Evolutionary conservation across 768 basidiomycete genomes (phyloP), one percentile per base, ranked within the genome.

Genomic region (Asterophora lycoperdoides): DNA sequence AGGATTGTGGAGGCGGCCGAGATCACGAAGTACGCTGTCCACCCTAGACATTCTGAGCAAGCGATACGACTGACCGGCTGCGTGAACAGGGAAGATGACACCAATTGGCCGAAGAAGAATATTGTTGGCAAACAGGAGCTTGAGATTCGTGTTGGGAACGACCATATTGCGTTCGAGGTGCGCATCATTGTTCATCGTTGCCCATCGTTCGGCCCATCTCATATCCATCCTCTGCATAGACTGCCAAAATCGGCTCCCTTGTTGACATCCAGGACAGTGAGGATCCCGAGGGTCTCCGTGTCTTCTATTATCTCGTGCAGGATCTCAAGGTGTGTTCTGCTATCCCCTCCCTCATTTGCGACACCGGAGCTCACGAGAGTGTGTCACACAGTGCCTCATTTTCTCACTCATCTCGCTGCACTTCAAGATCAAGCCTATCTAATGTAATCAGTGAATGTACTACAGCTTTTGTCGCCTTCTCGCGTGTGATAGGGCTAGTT

Each of bases 391-490:
- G 95, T 97, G 94, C 70, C 80, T 97, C 52, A 94, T 99, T 58
- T 96, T 98, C 68, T 97, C 96, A 8, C 80, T 99, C 53, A 98
- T 99, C 65, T 92, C 93, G 2, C 81, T 99, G 32, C 95, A 99
- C 76, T 98, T 99, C 86, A 98, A 98, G 75, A 98, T 99, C 79
- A 98, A 99, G 78, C 96, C 96, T 13, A 97, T 93, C 59, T 93
- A 82, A 71, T 38, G 6, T 3, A 23, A 23, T 23, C 23, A 6
- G 6, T 23, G 23, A 23, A 13, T 32, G 13, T 32, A 35, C 37
- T 48, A 42, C 32, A 10, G 49, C 49, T 52, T 42, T 13, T 51
- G 47, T 20, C 35, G 49, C 17, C 34, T 46, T 47, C 49, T 48
- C 48, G 49, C 57, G 46, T 30, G 53, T 52, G 49, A 58, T 46